phyloP scores from a whole-genome alignment of 805 yeast species.

The Ogataea salicorniae region DNA sequence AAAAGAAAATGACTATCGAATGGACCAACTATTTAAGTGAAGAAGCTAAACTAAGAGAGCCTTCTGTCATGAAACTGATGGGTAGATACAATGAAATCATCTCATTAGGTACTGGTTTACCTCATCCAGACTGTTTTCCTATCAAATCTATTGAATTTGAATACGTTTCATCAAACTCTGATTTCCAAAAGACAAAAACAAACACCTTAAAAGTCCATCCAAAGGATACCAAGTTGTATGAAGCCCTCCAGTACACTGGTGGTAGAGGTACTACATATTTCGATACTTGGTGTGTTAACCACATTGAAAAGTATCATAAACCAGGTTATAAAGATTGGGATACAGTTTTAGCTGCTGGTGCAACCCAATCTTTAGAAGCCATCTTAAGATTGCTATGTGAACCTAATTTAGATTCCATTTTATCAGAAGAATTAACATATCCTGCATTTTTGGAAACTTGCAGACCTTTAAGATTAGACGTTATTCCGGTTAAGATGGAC shows the following conservation, averaged over 20 bases:
- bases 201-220: conserved; percentile 22
- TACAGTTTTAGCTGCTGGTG: conserved; percentile 67
- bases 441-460: conserved; percentile 83
- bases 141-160: conserved; percentile 28
- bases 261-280: conserved; percentile 45
- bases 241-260: conserved; percentile 47
- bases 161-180: conserved; percentile 36
- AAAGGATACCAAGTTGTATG: conserved; percentile 32
- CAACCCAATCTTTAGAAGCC: conserved; percentile 88
- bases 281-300: conserved; percentile 36
- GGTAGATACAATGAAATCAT: conserved; percentile 31
- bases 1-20: conserved; percentile 19
- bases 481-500: conserved; percentile 76
- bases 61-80: conserved; percentile 26
- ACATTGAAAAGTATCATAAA: conserved; percentile 38
- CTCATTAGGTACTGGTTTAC: conserved; percentile 54
- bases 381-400: conserved; percentile 69
- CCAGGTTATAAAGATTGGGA: conserved; percentile 63
- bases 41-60: conserved; percentile 25
- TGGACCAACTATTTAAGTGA: conserved; percentile 23
- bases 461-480: conserved; percentile 60
- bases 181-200: conserved; percentile 37
- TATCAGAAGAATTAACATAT: conserved; percentile 80
- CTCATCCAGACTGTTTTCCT: conserved; percentile 50
- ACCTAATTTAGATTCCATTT: conserved; percentile 69